Conservation (phyloP, 805 yeast genomes). For the Wickerhamiella brachini region DNA sequence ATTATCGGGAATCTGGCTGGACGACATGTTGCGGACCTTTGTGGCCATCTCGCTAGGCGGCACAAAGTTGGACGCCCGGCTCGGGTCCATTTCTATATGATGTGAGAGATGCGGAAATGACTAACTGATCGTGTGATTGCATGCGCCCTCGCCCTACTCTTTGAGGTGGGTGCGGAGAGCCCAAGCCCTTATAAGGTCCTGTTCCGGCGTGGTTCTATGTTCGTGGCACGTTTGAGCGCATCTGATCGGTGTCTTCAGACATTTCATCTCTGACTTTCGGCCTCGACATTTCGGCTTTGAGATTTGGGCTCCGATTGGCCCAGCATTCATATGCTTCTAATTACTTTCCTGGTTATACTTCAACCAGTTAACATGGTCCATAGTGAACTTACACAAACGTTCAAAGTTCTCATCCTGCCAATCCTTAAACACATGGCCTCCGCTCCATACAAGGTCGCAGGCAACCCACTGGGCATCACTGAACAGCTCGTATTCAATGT, state of each 20-base stretch:
- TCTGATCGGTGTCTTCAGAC: no score
- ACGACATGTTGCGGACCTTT: slow-evolving; percentile 27
- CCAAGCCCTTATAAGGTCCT: no score
- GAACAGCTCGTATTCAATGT: slow-evolving; percentile 8
- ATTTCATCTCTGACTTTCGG: no score
- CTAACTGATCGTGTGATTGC: neutral
- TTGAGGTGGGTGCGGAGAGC: no score
- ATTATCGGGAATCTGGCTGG: slow-evolving; percentile 18
- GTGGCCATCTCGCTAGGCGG: slow-evolving; percentile 51
- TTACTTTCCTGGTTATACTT: slow-evolving; percentile 6
- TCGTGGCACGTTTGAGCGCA: no score
- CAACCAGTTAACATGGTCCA: slow-evolving; percentile 14
- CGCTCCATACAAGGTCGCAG: slow-evolving; percentile 14
- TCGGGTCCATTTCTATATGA: slow-evolving; percentile 61
- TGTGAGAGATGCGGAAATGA: neutral
- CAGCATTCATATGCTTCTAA: no score
- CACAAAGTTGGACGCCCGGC: slow-evolving; percentile 76
- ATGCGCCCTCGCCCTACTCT: neutral
- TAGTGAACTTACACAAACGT: slow-evolving; percentile 10
- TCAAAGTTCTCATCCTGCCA: slow-evolving; percentile 10
- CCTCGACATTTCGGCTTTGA: no score
- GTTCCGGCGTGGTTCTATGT: no score
- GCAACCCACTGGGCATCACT: slow-evolving; percentile 7
- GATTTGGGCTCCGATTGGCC: no score
- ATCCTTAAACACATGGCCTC: slow-evolving; percentile 9